phyloP scores from a whole-genome alignment of 116 monocot genomes.

The Phalaenopsis hybrid region DNA sequence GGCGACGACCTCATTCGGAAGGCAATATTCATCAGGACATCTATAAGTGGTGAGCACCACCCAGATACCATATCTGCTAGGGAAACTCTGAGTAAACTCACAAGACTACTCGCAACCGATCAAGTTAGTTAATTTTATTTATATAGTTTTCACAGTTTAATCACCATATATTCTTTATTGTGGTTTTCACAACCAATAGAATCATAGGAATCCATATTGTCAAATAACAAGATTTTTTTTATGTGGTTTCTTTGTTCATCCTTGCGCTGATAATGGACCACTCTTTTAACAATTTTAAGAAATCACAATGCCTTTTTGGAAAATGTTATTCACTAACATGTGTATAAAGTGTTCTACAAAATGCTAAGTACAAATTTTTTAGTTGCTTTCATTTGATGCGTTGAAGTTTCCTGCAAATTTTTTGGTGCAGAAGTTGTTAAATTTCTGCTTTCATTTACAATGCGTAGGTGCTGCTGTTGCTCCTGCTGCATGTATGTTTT shows the following conservation, averaged over 20 bases:
- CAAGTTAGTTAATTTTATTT: slow-evolving; percentile 37
- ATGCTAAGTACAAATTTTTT: neutral
- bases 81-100: slow-evolving; percentile 76
- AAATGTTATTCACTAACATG: too few species aligned
- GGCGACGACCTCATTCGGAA: slow-evolving; percentile 83
- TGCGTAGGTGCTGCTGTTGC: too few species aligned
- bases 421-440: too few species aligned
- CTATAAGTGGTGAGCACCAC: slow-evolving; percentile 76
- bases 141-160: slow-evolving; percentile 4
- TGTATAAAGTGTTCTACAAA: neutral
- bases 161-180: slow-evolving; percentile 5
- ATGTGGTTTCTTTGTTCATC: neutral
- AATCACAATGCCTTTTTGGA: neutral
- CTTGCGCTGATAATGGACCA: neutral
- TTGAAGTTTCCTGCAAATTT: too few species aligned
- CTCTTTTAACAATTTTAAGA: neutral
- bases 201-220: neutral
- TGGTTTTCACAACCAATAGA: neutral
- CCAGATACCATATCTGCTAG: slow-evolving; percentile 78
- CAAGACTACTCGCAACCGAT: slow-evolving; percentile 69
- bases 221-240: slow-evolving; percentile 6
- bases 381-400: too few species aligned
- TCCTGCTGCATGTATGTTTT: too few species aligned
- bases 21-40: slow-evolving; percentile 79
- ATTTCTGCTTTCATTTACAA: too few species aligned